These are phyloP conservation scores for Colletotrichum eremochloae DNA, from an alignment of 2,329 filamentous ascomycete species.

Conservation along the genomic window DNA sequence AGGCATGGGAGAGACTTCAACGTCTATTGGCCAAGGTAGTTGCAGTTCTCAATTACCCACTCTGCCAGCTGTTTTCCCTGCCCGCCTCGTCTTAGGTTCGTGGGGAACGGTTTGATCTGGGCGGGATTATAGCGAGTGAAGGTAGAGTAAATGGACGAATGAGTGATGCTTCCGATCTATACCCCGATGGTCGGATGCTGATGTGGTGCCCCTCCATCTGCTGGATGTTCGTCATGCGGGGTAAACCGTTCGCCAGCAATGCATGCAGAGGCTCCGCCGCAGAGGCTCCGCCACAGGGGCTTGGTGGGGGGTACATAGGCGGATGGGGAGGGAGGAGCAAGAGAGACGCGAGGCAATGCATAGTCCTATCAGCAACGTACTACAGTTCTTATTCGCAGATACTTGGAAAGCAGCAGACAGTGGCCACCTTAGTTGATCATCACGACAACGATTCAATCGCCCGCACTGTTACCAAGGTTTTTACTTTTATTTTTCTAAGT, in stretches of 20 bases:
- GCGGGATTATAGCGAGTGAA: conserved; percentile 1
- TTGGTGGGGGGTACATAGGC: background rate
- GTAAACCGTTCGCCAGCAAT: conserved; percentile 2
- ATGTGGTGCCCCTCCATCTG: conserved; percentile 29
- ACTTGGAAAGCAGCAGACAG: background rate
- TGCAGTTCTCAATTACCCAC: background rate
- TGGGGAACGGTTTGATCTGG: conserved; percentile 17
- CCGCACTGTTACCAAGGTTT: background rate
- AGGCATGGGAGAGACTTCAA: background rate
- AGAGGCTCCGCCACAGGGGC: background rate
- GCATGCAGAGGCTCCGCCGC: conserved; percentile 4
- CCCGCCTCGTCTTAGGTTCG: background rate
- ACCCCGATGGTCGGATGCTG: conserved; percentile 16
- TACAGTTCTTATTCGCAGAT: background rate
- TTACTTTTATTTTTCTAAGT: too few relatives aligned
- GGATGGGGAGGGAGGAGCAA: too few relatives aligned
- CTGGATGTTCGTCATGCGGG: conserved; percentile 32
- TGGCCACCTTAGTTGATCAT: background rate
- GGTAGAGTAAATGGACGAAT: background rate
- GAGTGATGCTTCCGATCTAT: conserved; percentile 11
- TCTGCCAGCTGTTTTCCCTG: background rate
- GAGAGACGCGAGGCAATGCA: background rate
- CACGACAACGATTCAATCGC: background rate
- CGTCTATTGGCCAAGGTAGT: background rate
- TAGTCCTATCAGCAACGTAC: background rate